phyloP scores from a whole-genome alignment of 305 asterid species.

The Fraxinus sp. region DNA sequence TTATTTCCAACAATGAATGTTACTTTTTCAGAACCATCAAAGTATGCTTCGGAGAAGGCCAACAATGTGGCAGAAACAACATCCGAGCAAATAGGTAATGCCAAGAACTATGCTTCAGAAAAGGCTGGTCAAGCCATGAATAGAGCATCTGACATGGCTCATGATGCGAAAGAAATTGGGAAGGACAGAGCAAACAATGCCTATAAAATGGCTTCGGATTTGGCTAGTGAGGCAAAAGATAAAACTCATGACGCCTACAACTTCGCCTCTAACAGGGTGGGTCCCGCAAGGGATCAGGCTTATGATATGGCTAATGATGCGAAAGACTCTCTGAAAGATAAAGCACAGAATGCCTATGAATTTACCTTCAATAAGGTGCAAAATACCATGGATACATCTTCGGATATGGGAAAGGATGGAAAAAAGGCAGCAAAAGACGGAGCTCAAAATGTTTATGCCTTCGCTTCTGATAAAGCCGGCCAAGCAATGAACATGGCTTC shows the following conservation, averaged over 20 bases:
- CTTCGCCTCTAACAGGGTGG: conserved; percentile 24
- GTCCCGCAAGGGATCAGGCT: conserved; percentile 27
- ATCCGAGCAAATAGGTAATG: conserved; percentile 29
- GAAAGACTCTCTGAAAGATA: conserved; percentile 15
- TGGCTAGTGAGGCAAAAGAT: conserved; percentile 23
- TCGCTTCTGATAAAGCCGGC: conserved; percentile 7
- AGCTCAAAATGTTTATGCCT: conserved; percentile 20
- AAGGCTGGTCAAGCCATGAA: conserved; percentile 32
- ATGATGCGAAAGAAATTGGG: conserved; percentile 12
- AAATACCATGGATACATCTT: conserved; percentile 13
- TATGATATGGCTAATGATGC: conserved; percentile 24
- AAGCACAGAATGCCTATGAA: conserved; percentile 19
- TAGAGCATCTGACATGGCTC: conserved; percentile 28
- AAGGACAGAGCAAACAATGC: conserved; percentile 25
- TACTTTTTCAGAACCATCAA: conserved; percentile 39
- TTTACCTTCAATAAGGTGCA: conserved; percentile 11
- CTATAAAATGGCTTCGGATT: conserved; percentile 17
- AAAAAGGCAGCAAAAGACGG: conserved; percentile 17
- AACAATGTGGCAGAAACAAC: conserved; percentile 27
- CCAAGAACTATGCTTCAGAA: conserved; percentile 32
- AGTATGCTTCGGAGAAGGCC: conserved; percentile 47
- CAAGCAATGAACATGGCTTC: conserved; percentile 17
- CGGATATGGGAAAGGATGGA: conserved; percentile 25
- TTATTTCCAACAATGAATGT: background rate
- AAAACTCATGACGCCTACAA: conserved; percentile 18